A percentile compares a stretch with the other conserved stretches of the same genome.
Evolutionary conservation across 495 filamentous ascomycete species (phyloP).

Genomic region (Penicillium coffeae): DNA sequence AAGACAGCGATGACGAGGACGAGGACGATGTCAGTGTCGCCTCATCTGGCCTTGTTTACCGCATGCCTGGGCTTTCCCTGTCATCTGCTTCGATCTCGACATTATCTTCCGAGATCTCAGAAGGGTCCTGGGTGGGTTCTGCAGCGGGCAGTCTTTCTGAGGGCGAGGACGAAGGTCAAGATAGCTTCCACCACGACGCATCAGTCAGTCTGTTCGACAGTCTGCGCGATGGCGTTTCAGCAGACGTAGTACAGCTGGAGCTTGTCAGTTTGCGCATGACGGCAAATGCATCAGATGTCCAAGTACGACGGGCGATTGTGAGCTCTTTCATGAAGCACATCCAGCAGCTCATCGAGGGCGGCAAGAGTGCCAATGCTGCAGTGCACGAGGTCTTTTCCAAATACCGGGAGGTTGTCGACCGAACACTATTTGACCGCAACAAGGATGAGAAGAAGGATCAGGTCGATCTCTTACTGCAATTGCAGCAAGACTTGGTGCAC

Average conservation of each 20-base stretch:
- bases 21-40: slow-evolving; percentile 39
- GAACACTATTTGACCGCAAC: slow-evolving; percentile 56
- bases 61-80: slow-evolving; percentile 59
- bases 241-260: slow-evolving; percentile 86
- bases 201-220: slow-evolving; percentile 79
- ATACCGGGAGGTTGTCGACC: slow-evolving; percentile 55
- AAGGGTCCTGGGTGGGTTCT: slow-evolving; percentile 46
- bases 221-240: slow-evolving; percentile 65
- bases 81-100: slow-evolving; percentile 79
- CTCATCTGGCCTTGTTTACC: slow-evolving; percentile 65
- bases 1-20: slow-evolving; percentile 50
- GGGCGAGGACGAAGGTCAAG: slow-evolving; percentile 54
- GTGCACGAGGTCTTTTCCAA: slow-evolving; percentile 56
- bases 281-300: slow-evolving; percentile 80
- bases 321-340: slow-evolving; percentile 81
- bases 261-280: slow-evolving; percentile 84
- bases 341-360: slow-evolving; percentile 62
- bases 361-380: slow-evolving; percentile 58
- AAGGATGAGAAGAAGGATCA: slow-evolving; percentile 64
- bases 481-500: slow-evolving; percentile 73
- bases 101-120: slow-evolving; percentile 50
- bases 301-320: slow-evolving; percentile 81
- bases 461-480: slow-evolving; percentile 74
- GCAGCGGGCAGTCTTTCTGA: slow-evolving; percentile 56
- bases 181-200: slow-evolving; percentile 84